Percentiles rank a stretch among this genome's conserved stretches.
phyloP scores from a whole-genome alignment of 1,139 yeast genomes.

The Diutina pseudorugosa region DNA sequence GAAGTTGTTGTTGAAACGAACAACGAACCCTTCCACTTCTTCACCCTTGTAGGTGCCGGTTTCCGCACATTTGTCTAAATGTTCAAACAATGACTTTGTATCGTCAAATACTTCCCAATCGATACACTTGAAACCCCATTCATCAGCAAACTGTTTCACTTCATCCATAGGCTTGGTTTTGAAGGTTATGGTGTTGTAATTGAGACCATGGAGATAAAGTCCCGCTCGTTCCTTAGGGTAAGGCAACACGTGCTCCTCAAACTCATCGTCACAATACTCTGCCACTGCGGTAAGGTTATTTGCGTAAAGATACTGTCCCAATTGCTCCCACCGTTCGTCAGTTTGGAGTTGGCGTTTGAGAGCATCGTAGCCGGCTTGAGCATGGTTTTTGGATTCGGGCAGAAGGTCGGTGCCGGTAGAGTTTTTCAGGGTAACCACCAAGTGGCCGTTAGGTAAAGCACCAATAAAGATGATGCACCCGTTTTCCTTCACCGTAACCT shows the following conservation, averaged over 20 bases:
- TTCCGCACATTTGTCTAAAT: slow-evolving; percentile 44
- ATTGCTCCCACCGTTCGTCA: slow-evolving; percentile 26
- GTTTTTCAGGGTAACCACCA: slow-evolving; percentile 80
- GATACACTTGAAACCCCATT: slow-evolving; percentile 63
- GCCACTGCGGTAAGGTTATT: slow-evolving; percentile 74
- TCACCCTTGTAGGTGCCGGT: slow-evolving; percentile 61
- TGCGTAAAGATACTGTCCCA: slow-evolving; percentile 43
- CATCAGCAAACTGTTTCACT: slow-evolving; percentile 47
- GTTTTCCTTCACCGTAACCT: slow-evolving; percentile 74
- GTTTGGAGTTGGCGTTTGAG: slow-evolving; percentile 39
- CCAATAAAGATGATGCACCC: slow-evolving; percentile 86
- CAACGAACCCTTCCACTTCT: slow-evolving; percentile 90
- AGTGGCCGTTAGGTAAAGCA: slow-evolving; percentile 60
- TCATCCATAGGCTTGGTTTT: slow-evolving; percentile 47
- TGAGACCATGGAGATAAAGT: slow-evolving; percentile 80
- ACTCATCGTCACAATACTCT: slow-evolving; percentile 83
- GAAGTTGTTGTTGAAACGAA: slow-evolving; percentile 43
- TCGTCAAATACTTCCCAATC: slow-evolving; percentile 29
- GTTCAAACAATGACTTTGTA: slow-evolving; percentile 30
- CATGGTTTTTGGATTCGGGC: slow-evolving; percentile 48
- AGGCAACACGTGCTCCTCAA: slow-evolving; percentile 88
- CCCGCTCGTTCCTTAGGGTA: slow-evolving; percentile 64
- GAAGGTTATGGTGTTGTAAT: slow-evolving; percentile 53
- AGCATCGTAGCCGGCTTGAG: slow-evolving; percentile 55
- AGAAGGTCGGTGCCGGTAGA: slow-evolving; percentile 53